These are phyloP conservation scores for Vigna radiata DNA, from an alignment of 306 rosid species.

Conservation along the genomic window DNA sequence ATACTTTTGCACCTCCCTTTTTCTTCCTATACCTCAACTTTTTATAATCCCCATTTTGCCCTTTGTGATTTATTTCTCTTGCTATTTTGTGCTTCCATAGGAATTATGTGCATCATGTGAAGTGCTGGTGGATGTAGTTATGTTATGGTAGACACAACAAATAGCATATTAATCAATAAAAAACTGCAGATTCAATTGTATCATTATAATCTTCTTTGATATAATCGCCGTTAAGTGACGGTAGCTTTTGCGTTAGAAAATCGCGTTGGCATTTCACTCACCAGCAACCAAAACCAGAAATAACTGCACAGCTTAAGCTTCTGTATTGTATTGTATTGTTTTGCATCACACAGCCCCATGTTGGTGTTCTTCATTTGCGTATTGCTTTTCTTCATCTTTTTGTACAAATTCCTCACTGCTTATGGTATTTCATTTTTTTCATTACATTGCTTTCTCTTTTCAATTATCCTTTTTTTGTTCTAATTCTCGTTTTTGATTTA, in stretches of 20 bases:
- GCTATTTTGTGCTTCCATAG: too few relatives aligned
- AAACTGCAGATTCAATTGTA: too few relatives aligned
- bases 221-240: background rate
- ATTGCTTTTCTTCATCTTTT: slow-evolving; percentile 43
- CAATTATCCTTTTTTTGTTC: background rate
- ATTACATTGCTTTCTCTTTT: background rate
- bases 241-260: background rate
- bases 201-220: background rate
- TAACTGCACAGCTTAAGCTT: background rate
- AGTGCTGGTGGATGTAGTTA: too few relatives aligned
- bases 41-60: too few relatives aligned
- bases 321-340: background rate
- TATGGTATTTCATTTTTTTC: slow-evolving; percentile 55
- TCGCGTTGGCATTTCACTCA: background rate
- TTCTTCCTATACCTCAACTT: too few relatives aligned
- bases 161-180: too few relatives aligned
- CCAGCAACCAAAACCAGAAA: background rate
- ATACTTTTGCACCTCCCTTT: too few relatives aligned
- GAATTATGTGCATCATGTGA: too few relatives aligned
- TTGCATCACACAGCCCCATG: background rate
- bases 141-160: too few relatives aligned
- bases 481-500: background rate
- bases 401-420: slow-evolving; percentile 66
- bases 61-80: too few relatives aligned
- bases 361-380: slow-evolving; percentile 39